Percentiles rank a stretch among this genome's conserved stretches.
Conservation (phyloP, 345 rosid species). For the Reutealis trisperma region DNA sequence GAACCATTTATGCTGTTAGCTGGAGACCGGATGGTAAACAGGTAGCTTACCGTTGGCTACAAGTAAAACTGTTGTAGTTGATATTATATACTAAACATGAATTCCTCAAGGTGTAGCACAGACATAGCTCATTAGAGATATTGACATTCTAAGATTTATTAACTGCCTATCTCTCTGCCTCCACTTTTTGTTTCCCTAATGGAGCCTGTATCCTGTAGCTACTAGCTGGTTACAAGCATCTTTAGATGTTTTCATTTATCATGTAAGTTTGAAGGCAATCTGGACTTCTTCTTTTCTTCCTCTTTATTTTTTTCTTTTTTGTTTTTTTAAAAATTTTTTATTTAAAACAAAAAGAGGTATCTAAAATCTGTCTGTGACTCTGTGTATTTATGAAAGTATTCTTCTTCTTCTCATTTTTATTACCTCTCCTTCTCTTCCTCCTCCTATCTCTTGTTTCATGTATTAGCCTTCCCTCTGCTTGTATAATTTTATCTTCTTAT, state of each 20-base stretch:
- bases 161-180: neutral
- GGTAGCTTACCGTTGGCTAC: slow-evolving; percentile 38
- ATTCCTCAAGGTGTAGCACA: neutral
- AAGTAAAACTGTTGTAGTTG: neutral
- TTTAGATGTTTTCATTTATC: neutral
- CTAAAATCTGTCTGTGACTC: neutral
- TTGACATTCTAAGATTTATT: neutral
- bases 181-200: neutral
- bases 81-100: neutral
- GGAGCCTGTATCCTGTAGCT: neutral
- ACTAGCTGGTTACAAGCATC: neutral
- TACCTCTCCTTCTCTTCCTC: neutral
- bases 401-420: neutral
- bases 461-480: neutral
- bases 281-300: neutral
- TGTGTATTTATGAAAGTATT: neutral
- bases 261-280: neutral
- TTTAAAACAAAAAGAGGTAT: neutral
- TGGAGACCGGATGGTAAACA: slow-evolving; percentile 95
- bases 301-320: too few relatives aligned
- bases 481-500: neutral
- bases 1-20: slow-evolving; percentile 86
- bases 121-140: neutral
- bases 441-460: neutral
- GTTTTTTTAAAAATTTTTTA: too few relatives aligned